A percentile compares a stretch with the other conserved stretches of the same genome.
Evolutionary conservation across 2,329 filamentous ascomycete genomes (phyloP).

Genomic region (Penicillium rolfsii): DNA sequence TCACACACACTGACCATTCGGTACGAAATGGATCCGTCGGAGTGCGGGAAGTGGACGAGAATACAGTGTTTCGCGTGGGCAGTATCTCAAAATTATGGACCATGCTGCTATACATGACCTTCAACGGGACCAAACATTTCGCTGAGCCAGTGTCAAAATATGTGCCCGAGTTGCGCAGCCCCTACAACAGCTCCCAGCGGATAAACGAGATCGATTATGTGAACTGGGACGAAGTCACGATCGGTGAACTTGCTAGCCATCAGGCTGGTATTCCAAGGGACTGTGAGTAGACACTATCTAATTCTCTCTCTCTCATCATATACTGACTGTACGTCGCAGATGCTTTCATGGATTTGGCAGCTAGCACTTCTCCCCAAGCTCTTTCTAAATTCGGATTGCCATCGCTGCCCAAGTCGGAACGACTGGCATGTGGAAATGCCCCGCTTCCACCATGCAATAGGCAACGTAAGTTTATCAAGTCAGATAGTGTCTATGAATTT

Average conservation of each 20-base stretch:
- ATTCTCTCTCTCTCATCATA: neutral
- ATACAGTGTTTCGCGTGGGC: constrained; percentile 50
- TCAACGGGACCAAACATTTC: constrained; percentile 28
- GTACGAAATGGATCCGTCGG: constrained; percentile 4
- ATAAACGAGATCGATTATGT: neutral
- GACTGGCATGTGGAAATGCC: constrained; percentile 14
- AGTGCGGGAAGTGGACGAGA: constrained; percentile 37
- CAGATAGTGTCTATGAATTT: neutral
- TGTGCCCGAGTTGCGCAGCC: constrained; percentile 28
- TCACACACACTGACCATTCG: constrained; percentile 7
- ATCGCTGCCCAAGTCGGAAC: constrained; percentile 2
- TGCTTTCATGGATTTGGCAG: constrained; percentile 2
- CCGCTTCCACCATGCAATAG: constrained; percentile 9
- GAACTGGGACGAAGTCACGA: constrained; percentile 35
- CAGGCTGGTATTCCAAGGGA: constrained; percentile 42
- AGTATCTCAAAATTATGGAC: constrained; percentile 51
- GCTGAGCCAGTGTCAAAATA: constrained; percentile 30
- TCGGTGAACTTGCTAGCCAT: constrained; percentile 45
- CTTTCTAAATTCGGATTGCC: constrained; percentile 19
- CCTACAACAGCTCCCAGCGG: neutral
- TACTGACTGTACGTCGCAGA: neutral
- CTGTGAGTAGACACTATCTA: constrained; percentile 32
- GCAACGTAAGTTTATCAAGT: constrained; percentile 11
- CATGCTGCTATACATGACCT: constrained; percentile 32
- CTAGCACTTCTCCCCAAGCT: neutral